These are phyloP conservation scores for Flaveria trinervia DNA, from an alignment of 129 eudicot species.

Conservation along the genomic window DNA sequence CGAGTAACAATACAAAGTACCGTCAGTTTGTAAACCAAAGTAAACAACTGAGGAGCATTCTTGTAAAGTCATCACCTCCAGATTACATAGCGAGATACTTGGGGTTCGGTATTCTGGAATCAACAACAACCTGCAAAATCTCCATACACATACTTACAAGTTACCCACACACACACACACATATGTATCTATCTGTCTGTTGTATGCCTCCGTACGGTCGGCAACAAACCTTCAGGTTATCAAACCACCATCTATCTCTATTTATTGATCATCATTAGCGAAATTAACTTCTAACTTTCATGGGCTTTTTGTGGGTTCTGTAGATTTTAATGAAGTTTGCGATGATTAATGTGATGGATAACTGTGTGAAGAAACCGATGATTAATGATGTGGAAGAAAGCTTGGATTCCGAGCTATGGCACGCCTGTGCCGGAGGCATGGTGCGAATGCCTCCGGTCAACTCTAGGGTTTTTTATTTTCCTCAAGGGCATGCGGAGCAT, in stretches of 20 bases:
- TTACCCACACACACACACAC: background rate
- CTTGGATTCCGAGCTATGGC: conserved; percentile 90
- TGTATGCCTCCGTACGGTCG: conserved; percentile 49
- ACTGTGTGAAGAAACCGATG: background rate
- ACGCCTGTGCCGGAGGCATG: conserved; percentile 94
- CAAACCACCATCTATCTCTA: conserved; percentile 31
- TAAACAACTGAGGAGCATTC: background rate
- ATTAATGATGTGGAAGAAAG: conserved; percentile 32
- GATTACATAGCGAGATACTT: conserved; percentile 18
- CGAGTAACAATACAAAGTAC: background rate
- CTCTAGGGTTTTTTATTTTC: conserved; percentile 73
- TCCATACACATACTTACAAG: background rate
- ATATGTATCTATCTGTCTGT: conserved; percentile 31
- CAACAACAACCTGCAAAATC: conserved; percentile 28
- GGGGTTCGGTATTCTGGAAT: conserved; percentile 33
- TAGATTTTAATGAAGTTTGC: background rate
- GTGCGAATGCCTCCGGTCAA: conserved; percentile 74
- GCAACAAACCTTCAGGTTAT: conserved; percentile 50
- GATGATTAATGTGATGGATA: conserved; percentile 61
- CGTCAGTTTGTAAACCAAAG: background rate
- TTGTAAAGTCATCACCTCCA: background rate
- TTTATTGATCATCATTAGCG: background rate
- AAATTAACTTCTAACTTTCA: no score
- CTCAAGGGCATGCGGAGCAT: conserved; percentile 88
- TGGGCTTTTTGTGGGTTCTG: background rate